phyloP scores from a whole-genome alignment of 192 early-diverging fungal species.

The Podila verticillata region DNA sequence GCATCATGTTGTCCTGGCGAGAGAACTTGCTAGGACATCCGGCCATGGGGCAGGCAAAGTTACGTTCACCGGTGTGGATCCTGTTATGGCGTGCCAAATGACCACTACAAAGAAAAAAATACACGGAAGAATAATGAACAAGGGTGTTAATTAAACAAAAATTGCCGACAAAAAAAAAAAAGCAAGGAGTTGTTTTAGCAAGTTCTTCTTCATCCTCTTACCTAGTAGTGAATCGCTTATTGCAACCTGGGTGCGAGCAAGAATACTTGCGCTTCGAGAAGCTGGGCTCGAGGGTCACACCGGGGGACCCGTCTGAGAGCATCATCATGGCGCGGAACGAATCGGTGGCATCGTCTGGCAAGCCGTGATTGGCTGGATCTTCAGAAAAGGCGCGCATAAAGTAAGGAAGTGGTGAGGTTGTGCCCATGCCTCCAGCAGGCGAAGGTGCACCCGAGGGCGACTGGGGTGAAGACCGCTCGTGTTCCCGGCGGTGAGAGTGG shows the following conservation, averaged over 20 bases:
- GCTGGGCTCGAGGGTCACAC: conserved; percentile 22
- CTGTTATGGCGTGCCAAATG: conserved; percentile 85
- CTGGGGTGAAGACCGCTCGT: not conserved
- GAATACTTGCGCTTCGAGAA: conserved; percentile 75
- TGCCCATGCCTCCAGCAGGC: not conserved
- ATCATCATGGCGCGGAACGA: conserved; percentile 26
- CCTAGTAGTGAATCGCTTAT: conserved; percentile 84
- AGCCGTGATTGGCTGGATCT: conserved; percentile 2
- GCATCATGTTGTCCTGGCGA: conserved; percentile 89
- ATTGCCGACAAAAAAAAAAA: too few relatives aligned
- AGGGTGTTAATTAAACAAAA: not conserved
- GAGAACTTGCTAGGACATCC: conserved; percentile 82
- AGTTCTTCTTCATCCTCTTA: conserved; percentile 11
- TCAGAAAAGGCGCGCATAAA: conserved; percentile 45
- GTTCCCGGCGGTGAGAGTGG: not conserved
- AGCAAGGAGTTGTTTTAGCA: not conserved
- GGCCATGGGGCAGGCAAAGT: conserved; percentile 73
- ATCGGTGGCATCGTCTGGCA: conserved; percentile 24
- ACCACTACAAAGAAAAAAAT: conserved; percentile 56
- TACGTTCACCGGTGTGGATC: conserved; percentile 86
- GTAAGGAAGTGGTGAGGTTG: conserved; percentile 18
- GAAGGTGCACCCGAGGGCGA: not conserved
- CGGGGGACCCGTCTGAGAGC: conserved; percentile 25
- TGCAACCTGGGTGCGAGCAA: conserved; percentile 72
- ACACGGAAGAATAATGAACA: not conserved